Base-by-base conservation (phyloP, 192 early-diverging fungal genomes). In the Coemansia sp. region DNA sequence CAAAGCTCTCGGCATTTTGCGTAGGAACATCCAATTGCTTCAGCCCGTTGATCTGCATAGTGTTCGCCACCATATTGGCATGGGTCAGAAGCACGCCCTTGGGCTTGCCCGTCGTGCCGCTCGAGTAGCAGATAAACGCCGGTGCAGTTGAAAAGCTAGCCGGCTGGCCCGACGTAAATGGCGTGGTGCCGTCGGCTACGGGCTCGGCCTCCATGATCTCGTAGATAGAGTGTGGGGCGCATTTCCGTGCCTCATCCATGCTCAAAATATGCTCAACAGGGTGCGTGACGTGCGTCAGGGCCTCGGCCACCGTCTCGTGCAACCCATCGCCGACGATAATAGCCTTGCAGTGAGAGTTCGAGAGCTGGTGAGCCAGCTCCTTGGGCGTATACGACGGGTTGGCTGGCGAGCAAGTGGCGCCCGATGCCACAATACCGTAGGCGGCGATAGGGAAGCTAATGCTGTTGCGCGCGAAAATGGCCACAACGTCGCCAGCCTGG, bases 361-460 rank as follows among this genome's bases (percentile, higher is more conserved):
- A 59, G 44, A 97, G 76, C 73, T 97, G 95, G 65, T 92, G 86
- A 2, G 88, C 85, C 5, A 95, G 83, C 61, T 98, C 96, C 35
- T 78, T 71, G 41, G 84, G 78, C 11, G 89, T 93, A 77, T 97
- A 97, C 22, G 83, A 73, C 50, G 94, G 93, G 71, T 95, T 97
- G 39, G 86, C 86, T 6, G 89, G 87, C 2, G 92, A 89, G 53
- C 93, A 85, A 1, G 86, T 79, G 35, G 86, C 86, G 30, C 91
- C 87, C 2, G 86, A 76, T 30, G 86, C 83, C 8, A 94, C 75
- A 29, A 88, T 72, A 7, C 87, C 87, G 27, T 89, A 85, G 9
- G 90, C 73, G 39, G 83, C 88, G 32, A 89, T 70, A n/a, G 91
- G 87, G 76, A 86, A 86, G 60, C 85, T 76, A 59, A 93, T 87